phyloP scores from a whole-genome alignment of 768 basidiomycete genomes.

The Leccinum variicolor region DNA sequence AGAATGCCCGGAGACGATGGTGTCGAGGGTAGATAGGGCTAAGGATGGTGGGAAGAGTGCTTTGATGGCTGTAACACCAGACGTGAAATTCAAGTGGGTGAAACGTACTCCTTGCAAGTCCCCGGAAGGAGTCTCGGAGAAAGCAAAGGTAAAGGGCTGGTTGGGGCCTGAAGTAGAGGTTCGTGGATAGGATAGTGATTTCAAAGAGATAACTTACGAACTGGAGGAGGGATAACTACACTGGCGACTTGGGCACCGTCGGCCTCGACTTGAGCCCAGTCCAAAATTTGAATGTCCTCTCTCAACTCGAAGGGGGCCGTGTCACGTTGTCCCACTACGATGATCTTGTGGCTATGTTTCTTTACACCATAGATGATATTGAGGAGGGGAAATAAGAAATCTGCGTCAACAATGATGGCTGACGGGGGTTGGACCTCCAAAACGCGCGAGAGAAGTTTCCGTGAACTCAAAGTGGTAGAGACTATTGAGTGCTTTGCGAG shows the following conservation, averaged over 20 bases:
- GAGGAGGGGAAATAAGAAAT: slow-evolving; percentile 64
- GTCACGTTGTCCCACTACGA: slow-evolving; percentile 81
- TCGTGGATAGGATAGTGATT: not conserved
- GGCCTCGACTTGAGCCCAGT: slow-evolving; percentile 69
- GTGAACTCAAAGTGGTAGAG: slow-evolving; percentile 62
- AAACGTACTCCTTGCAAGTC: slow-evolving; percentile 60
- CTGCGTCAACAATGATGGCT: slow-evolving; percentile 69
- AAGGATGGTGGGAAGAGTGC: slow-evolving; percentile 73
- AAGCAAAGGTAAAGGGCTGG: slow-evolving; percentile 68
- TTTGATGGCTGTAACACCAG: slow-evolving; percentile 80
- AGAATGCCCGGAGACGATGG: slow-evolving; percentile 70
- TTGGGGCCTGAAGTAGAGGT: slow-evolving; percentile 29
- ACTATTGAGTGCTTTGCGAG: slow-evolving; percentile 66
- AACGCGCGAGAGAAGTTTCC: slow-evolving; percentile 59
- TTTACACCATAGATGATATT: slow-evolving; percentile 66
- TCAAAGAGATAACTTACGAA: slow-evolving; percentile 43
- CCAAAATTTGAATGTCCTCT: slow-evolving; percentile 54
- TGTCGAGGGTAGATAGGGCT: slow-evolving; percentile 67
- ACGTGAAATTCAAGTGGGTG: slow-evolving; percentile 83
- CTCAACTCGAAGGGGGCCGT: no score
- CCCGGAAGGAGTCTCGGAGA: slow-evolving; percentile 52
- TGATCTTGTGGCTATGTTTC: slow-evolving; percentile 53
- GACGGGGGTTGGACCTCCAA: slow-evolving; percentile 64
- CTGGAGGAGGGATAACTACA: slow-evolving; percentile 42
- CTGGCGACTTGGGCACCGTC: slow-evolving; percentile 51